Evolutionary conservation across 352 stramenopile species (phyloP).

Genomic region (Phytopythium helicoides): DNA sequence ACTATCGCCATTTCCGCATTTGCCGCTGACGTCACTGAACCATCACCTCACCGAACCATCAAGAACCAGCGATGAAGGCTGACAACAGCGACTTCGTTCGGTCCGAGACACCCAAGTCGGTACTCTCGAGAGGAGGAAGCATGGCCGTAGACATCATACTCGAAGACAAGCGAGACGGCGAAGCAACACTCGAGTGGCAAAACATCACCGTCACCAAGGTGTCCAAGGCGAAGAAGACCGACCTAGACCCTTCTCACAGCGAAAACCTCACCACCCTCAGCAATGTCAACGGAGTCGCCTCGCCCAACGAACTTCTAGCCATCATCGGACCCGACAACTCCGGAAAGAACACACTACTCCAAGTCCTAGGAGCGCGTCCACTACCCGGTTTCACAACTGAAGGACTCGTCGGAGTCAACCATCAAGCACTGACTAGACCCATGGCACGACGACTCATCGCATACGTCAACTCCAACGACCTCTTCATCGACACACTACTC

Average conservation of each 20-base stretch:
- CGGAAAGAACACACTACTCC: too few species aligned
- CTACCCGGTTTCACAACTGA: conserved; percentile 31
- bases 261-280: conserved; percentile 43
- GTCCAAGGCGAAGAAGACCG: not conserved
- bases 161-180: not conserved
- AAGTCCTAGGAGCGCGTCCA: too few species aligned
- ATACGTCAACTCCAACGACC: too few species aligned
- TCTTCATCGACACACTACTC: conserved; percentile 84
- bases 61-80: too few species aligned
- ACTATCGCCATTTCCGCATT: too few species aligned
- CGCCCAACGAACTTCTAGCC: too few species aligned
- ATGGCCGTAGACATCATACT: not conserved
- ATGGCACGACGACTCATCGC: too few species aligned
- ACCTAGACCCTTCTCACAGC: too few species aligned
- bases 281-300: conserved; percentile 34
- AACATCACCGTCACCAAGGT: not conserved
- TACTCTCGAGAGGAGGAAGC: not conserved
- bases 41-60: too few species aligned
- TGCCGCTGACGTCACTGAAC: too few species aligned
- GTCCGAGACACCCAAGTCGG: not conserved
- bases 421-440: conserved; percentile 25
- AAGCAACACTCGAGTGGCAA: not conserved
- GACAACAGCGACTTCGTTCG: not conserved
- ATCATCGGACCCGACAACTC: too few species aligned
- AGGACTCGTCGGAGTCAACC: conserved; percentile 55